A percentile compares a stretch with the other conserved stretches of the same genome.
Evolutionary conservation across 2,329 filamentous ascomycete species (phyloP).

Genomic region (Microsporum canis): DNA sequence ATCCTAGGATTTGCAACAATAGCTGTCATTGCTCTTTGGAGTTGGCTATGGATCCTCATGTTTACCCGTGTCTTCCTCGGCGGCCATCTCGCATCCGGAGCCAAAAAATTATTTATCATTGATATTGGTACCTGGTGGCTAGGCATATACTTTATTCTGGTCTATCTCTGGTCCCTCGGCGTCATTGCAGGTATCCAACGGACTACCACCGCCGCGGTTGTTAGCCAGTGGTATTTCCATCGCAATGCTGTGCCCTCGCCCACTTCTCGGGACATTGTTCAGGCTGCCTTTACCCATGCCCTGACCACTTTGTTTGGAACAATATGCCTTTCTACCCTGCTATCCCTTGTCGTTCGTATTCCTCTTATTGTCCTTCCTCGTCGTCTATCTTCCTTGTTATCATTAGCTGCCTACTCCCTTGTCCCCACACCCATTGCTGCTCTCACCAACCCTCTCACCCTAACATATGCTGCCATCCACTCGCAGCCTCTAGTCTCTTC

Average conservation of each 20-base stretch:
- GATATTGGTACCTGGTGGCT: slow-evolving; percentile 89
- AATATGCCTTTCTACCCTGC: slow-evolving; percentile 74
- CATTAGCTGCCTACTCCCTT: slow-evolving; percentile 64
- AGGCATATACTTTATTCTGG: slow-evolving; percentile 78
- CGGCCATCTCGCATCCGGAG: slow-evolving; percentile 57
- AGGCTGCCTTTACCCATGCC: slow-evolving; percentile 71
- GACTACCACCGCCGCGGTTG: slow-evolving; percentile 82
- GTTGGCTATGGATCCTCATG: slow-evolving; percentile 94
- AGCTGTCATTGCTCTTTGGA: slow-evolving; percentile 68
- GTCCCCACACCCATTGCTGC: slow-evolving; percentile 76
- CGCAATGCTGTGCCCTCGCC: slow-evolving; percentile 69
- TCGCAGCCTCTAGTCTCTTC: slow-evolving; percentile 69
- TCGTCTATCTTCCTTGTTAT: slow-evolving; percentile 56
- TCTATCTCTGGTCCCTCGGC: slow-evolving; percentile 90
- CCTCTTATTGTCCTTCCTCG: slow-evolving; percentile 75
- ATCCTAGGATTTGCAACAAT: slow-evolving; percentile 72
- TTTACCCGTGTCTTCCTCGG: slow-evolving; percentile 90
- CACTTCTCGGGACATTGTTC: slow-evolving; percentile 67
- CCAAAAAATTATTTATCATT: slow-evolving; percentile 61
- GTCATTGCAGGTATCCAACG: slow-evolving; percentile 82
- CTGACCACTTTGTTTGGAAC: slow-evolving; percentile 81
- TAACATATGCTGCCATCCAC: slow-evolving; percentile 91
- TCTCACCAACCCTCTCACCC: slow-evolving; percentile 77
- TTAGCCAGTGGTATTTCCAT: slow-evolving; percentile 99
- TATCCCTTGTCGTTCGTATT: slow-evolving; percentile 69